These are phyloP conservation scores for Capsella bursapastoris DNA, from an alignment of 345 rosid genomes.

Conservation along the genomic window DNA sequence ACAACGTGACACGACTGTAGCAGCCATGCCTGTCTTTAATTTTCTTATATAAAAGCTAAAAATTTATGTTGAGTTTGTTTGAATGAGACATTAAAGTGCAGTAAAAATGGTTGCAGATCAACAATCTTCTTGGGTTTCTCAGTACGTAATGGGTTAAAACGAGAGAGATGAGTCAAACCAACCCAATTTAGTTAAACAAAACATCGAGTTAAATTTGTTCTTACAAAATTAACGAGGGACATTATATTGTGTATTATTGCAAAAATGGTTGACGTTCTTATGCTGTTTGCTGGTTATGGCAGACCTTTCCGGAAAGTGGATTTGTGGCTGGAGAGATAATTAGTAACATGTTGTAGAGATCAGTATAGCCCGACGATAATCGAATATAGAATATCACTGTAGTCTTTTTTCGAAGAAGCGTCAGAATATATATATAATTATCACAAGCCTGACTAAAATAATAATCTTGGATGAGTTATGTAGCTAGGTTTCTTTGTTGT, in stretches of 20 bases:
- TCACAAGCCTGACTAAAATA: not conserved
- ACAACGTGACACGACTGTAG: conserved; percentile 22
- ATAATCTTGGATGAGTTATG: not conserved
- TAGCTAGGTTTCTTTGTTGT: too few relatives aligned
- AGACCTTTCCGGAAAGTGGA: not conserved
- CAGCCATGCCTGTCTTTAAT: conserved; percentile 6
- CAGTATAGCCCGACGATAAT: too few relatives aligned
- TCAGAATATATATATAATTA: too few relatives aligned
- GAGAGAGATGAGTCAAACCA: conserved; percentile 12
- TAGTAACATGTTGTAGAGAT: too few relatives aligned
- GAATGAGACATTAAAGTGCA: conserved; percentile 6
- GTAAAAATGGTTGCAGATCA: not conserved
- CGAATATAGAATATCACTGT: not conserved
- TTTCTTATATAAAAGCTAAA: too few relatives aligned
- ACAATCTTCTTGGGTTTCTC: not conserved
- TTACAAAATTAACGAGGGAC: not conserved
- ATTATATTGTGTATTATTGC: too few relatives aligned
- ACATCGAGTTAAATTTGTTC: not conserved
- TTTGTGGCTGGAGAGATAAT: too few relatives aligned
- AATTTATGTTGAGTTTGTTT: conserved; percentile 1
- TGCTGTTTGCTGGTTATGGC: not conserved
- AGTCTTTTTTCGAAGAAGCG: too few relatives aligned
- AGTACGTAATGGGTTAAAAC: not conserved
- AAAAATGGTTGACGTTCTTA: not conserved
- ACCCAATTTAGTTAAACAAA: conserved; percentile 7